A percentile compares a stretch with the other conserved stretches of the same genome.
Conservation (phyloP, 1,284 basidiomycete genomes). For the Wolfiporia cocos region DNA sequence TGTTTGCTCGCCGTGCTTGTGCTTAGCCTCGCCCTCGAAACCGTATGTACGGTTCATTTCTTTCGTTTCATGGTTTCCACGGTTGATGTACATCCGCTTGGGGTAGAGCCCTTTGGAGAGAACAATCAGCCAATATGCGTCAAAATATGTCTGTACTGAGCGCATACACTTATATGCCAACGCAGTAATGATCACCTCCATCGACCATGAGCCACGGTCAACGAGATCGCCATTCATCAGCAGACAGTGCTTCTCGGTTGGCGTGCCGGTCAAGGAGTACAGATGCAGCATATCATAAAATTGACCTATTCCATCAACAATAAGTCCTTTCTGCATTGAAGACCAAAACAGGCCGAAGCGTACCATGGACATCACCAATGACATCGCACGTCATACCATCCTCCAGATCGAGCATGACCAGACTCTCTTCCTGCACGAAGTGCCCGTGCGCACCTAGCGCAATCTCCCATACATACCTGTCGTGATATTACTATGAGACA, state of each 20-base stretch:
- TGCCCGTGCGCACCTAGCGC: constrained; percentile 80
- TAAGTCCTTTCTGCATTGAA: neutral
- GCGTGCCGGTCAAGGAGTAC: constrained; percentile 80
- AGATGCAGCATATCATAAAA: constrained; percentile 93
- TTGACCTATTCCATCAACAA: constrained; percentile 67
- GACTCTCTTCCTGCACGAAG: constrained; percentile 73
- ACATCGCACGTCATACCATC: constrained; percentile 85
- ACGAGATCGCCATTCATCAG: constrained; percentile 97
- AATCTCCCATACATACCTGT: constrained; percentile 91
- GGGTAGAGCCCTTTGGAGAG: constrained; percentile 80
- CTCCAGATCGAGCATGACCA: constrained; percentile 77
- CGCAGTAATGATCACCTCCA: constrained; percentile 92
- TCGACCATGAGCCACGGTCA: constrained; percentile 95
- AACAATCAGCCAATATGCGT: constrained; percentile 9
- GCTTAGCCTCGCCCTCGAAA: constrained; percentile 95
- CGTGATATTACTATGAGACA: neutral
- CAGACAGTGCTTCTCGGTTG: constrained; percentile 76
- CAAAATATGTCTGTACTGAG: neutral
- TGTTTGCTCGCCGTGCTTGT: constrained; percentile 90
- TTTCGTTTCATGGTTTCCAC: constrained; percentile 96
- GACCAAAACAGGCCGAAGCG: constrained; percentile 12
- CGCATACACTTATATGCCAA: constrained; percentile 92
- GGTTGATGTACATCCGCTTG: constrained; percentile 82
- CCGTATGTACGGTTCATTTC: constrained; percentile 90
- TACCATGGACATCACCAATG: constrained; percentile 88